Percentiles rank a stretch among this genome's conserved stretches.
phyloP scores from a whole-genome alignment of 2,329 filamentous ascomycete genomes.

The Trichoderma simmonsii region DNA sequence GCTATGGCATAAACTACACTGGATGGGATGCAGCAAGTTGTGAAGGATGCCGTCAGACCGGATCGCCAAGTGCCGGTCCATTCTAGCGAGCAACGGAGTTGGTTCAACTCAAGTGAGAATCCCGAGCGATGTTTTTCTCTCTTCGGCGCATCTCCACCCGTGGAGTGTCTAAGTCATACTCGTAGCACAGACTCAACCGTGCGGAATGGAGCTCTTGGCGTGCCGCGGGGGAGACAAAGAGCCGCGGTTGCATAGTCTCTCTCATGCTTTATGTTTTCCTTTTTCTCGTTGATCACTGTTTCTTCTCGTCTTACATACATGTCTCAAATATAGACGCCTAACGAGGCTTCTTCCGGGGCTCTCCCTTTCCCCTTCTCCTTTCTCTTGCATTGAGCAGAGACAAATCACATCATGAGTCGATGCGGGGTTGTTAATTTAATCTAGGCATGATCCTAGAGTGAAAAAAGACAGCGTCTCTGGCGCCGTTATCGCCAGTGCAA shows the following conservation, averaged over 20 bases:
- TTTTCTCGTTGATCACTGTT: too few relatives aligned
- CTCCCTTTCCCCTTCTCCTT: neutral
- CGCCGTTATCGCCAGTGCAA: neutral
- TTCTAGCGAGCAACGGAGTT: neutral
- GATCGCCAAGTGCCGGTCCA: neutral
- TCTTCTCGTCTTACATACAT: neutral
- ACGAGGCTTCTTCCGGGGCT: neutral
- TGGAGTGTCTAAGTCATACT: neutral
- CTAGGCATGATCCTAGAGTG: neutral
- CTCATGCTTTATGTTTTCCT: too few relatives aligned
- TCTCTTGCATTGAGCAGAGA: neutral
- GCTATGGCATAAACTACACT: neutral
- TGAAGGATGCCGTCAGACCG: neutral
- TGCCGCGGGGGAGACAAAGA: neutral
- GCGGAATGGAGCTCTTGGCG: neutral
- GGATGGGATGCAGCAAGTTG: neutral
- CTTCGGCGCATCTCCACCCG: neutral
- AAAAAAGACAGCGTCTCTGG: neutral
- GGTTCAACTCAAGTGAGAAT: neutral
- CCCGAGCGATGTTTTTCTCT: neutral
- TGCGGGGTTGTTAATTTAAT: constrained; percentile 5
- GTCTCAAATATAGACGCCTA: neutral
- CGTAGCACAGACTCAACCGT: neutral
- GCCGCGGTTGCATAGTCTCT: neutral
- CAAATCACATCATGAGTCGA: neutral